Conservation (phyloP, 2,329 filamentous ascomycete species). For the Xylaria sp. region DNA sequence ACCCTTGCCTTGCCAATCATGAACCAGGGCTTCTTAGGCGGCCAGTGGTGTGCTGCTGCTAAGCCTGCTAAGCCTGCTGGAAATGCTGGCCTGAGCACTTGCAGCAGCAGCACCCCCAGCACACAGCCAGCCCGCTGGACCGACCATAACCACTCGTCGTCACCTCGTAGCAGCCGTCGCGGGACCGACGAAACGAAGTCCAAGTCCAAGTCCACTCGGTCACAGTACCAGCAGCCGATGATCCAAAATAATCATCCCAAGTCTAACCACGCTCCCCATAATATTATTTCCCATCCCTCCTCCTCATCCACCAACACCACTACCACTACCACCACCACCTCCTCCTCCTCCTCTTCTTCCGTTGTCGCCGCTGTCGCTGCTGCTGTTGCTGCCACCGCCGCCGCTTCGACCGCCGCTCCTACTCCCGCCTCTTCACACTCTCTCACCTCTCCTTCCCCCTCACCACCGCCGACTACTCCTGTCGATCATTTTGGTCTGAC, state of each 20-base stretch:
- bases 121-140: slow-evolving; percentile 27
- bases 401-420: slow-evolving; percentile 32
- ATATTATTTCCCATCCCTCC: slow-evolving; percentile 31
- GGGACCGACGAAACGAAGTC: slow-evolving; percentile 24
- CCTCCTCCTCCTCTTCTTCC: slow-evolving; percentile 27
- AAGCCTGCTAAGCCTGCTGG: slow-evolving; percentile 33
- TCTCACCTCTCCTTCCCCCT: slow-evolving; percentile 45
- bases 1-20: slow-evolving; percentile 33
- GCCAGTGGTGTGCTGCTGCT: slow-evolving; percentile 34
- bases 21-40: slow-evolving; percentile 35
- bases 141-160: slow-evolving; percentile 18
- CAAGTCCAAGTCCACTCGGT: slow-evolving; percentile 15
- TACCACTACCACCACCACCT: slow-evolving; percentile 16
- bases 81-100: no score
- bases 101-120: slow-evolving; percentile 7
- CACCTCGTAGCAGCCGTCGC: slow-evolving; percentile 27
- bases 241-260: slow-evolving; percentile 28
- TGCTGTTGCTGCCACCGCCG: no score
- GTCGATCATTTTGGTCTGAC: slow-evolving; percentile 42
- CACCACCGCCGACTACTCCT: slow-evolving; percentile 54
- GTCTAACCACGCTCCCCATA: slow-evolving; percentile 27
- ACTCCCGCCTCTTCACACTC: slow-evolving; percentile 49
- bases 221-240: slow-evolving; percentile 9
- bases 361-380: slow-evolving; percentile 30
- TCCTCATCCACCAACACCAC: slow-evolving; percentile 8